Conservation (phyloP, 495 filamentous ascomycete species). For the Aspergillus haitiensis region DNA sequence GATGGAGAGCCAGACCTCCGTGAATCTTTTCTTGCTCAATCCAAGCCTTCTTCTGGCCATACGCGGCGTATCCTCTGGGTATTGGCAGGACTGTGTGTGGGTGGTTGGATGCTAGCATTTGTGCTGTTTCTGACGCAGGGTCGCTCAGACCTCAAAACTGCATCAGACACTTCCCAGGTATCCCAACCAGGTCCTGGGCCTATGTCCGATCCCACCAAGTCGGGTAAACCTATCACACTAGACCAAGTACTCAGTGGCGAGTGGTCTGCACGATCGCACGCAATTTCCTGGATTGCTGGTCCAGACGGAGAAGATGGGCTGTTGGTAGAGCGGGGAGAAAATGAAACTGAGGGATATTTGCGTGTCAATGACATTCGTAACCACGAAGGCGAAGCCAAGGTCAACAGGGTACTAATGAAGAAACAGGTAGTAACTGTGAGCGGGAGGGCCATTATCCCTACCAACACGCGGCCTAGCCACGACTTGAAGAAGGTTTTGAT, state of each 20-base stretch:
- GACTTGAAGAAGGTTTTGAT: constrained; percentile 84
- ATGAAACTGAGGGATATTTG: constrained; percentile 63
- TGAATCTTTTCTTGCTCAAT: constrained; percentile 31
- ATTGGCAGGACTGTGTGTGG: constrained; percentile 63
- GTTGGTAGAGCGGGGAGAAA: constrained; percentile 64
- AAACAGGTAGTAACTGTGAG: constrained; percentile 58
- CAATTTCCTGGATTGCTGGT: constrained; percentile 85
- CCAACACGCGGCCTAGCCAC: constrained; percentile 70
- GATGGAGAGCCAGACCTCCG: constrained; percentile 33
- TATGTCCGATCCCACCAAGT: constrained; percentile 61
- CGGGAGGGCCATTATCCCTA: constrained; percentile 50
- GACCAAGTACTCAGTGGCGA: constrained; percentile 72
- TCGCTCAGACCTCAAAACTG: constrained; percentile 25
- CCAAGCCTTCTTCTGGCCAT: constrained; percentile 35
- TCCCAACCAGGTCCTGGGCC: constrained; percentile 57
- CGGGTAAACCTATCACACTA: constrained; percentile 76
- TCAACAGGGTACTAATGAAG: constrained; percentile 72
- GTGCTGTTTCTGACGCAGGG: constrained; percentile 67
- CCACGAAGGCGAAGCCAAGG: constrained; percentile 24
- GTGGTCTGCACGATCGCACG: constrained; percentile 68
- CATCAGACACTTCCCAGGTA: constrained; percentile 24
- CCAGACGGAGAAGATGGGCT: constrained; percentile 84
- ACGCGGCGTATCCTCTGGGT: constrained; percentile 68
- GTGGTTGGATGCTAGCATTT: constrained; percentile 78
- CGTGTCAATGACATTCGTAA: constrained; percentile 83